These are phyloP conservation scores for Fremontodendron californicum DNA, from an alignment of 345 rosid genomes.

Conservation along the genomic window DNA sequence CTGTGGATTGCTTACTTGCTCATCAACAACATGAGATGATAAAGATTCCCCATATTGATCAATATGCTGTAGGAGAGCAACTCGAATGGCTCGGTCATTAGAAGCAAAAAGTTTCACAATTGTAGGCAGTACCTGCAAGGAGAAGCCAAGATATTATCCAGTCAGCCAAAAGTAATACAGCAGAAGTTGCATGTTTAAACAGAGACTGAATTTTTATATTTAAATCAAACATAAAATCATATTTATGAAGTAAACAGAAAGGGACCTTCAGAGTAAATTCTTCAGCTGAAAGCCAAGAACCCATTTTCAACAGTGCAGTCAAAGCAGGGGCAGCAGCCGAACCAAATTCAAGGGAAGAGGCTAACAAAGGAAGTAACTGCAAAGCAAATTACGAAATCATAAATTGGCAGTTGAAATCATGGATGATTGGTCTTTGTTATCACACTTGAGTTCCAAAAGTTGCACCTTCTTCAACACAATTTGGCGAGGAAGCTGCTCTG, in stretches of 20 bases:
- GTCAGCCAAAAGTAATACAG: slow-evolving; percentile 9
- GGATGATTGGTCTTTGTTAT: slow-evolving; percentile 6
- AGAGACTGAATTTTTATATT: not conserved
- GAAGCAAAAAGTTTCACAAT: slow-evolving; percentile 86
- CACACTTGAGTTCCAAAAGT: slow-evolving; percentile 19
- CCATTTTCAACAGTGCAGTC: slow-evolving; percentile 87
- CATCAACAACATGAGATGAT: slow-evolving; percentile 83
- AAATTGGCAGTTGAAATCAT: slow-evolving; percentile 18
- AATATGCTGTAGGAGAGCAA: slow-evolving; percentile 91
- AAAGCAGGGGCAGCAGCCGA: slow-evolving; percentile 96
- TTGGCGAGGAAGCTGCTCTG: slow-evolving; percentile 98
- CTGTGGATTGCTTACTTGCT: slow-evolving; percentile 58
- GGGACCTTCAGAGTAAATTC: slow-evolving; percentile 81
- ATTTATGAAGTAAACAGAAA: not conserved
- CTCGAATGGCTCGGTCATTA: slow-evolving; percentile 91
- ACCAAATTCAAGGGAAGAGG: slow-evolving; percentile 97
- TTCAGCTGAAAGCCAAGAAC: slow-evolving; percentile 90
- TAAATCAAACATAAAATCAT: slow-evolving; percentile 1
- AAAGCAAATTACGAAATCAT: slow-evolving; percentile 32
- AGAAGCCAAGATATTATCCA: slow-evolving; percentile 18
- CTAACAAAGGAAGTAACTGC: slow-evolving; percentile 95
- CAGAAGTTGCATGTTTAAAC: slow-evolving; percentile 10
- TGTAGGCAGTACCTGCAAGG: slow-evolving; percentile 73
- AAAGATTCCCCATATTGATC: slow-evolving; percentile 94
- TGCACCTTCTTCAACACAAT: slow-evolving; percentile 89